Evolutionary conservation across 192 early-diverging fungal species (phyloP), one percentile per base, ranked within the genome.

Genomic region (Gaertneriomyces sp.): DNA sequence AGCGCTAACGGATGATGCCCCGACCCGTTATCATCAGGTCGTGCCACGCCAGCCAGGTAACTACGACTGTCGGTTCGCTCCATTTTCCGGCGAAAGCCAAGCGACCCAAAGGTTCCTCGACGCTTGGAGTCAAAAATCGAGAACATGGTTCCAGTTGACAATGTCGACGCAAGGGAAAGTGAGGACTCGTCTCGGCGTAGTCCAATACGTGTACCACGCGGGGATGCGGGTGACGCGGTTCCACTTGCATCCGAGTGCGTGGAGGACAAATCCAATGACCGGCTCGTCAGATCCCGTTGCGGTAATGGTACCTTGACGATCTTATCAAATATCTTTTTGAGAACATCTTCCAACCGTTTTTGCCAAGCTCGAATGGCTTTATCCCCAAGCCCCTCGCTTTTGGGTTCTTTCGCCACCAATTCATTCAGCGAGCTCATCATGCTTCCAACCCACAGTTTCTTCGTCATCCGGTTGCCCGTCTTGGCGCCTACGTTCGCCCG

Each of bases 391-490:
- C 25, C 25, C 2, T 33, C 25, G 25, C 2, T 33, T 33, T 33
- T 33, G 1, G 25, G 25, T 33, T 33, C 25, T 33, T 33, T 33
- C 25, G 25, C 25, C 2, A 33, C 25, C 25, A 33, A 33, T 33
- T 33, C 25, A 33, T 33, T 33, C 25, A 33, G 25, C 25, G 25
- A 33, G 25, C 25, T 33, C 25, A 33, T 33, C 25, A 33, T 33
- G 25, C 25, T 33, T 25, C n/a, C 20, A 1, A 62, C 67, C 60
- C 58, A 61, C 11, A 83, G 82, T 40, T 82, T 84, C 56, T 81
- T 75, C 2, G 88, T 85, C 90, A 95, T 94, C 45, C 85, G 85
- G 33, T 84, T 80, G 42, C 80, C 78, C 53, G 64, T 85, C 61
- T 90, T 87, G 8, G 58, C 55, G 9, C 52, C 64, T 7, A 75